phyloP scores from a whole-genome alignment of 164 flowering plant species.

The Stephania japonica region DNA sequence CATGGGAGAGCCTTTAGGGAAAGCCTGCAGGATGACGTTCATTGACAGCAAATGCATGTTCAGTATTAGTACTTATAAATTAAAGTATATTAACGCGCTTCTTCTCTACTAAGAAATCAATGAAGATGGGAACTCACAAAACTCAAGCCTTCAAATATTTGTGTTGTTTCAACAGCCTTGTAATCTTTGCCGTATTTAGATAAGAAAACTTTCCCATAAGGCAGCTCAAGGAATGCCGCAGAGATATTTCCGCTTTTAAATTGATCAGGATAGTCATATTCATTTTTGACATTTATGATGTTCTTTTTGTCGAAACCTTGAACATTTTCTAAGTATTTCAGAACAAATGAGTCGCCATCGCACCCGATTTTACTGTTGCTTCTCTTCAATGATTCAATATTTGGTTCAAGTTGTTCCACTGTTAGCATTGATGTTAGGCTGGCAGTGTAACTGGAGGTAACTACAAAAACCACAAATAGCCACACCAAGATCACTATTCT shows the following conservation, averaged over 20 bases:
- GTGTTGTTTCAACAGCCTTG: constrained; percentile 13
- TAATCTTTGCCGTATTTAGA: constrained; percentile 29
- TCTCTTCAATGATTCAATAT: constrained; percentile 20
- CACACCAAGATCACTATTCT: constrained; percentile 37
- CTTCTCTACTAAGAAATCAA: not conserved
- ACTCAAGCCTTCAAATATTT: constrained; percentile 29
- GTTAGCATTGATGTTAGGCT: constrained; percentile 55
- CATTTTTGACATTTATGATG: constrained; percentile 19
- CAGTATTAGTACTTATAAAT: not conserved
- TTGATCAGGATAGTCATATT: constrained; percentile 15
- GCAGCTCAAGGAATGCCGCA: constrained; percentile 42
- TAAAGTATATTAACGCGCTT: no score
- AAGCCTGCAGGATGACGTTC: constrained; percentile 2
- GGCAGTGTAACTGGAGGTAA: constrained; percentile 48
- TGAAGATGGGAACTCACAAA: constrained; percentile 19
- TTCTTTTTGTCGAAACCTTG: constrained; percentile 20
- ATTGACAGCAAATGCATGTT: not conserved
- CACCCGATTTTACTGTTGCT: constrained; percentile 33
- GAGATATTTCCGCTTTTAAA: constrained; percentile 24
- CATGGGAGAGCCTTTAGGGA: constrained; percentile 38
- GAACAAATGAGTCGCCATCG: constrained; percentile 37
- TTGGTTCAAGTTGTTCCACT: constrained; percentile 28
- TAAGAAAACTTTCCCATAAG: constrained; percentile 33
- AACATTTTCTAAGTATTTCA: constrained; percentile 25
- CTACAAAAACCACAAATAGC: constrained; percentile 39